phyloP scores from a whole-genome alignment of 2,329 filamentous ascomycete genomes.

The Pseudogymnoascus sp. region DNA sequence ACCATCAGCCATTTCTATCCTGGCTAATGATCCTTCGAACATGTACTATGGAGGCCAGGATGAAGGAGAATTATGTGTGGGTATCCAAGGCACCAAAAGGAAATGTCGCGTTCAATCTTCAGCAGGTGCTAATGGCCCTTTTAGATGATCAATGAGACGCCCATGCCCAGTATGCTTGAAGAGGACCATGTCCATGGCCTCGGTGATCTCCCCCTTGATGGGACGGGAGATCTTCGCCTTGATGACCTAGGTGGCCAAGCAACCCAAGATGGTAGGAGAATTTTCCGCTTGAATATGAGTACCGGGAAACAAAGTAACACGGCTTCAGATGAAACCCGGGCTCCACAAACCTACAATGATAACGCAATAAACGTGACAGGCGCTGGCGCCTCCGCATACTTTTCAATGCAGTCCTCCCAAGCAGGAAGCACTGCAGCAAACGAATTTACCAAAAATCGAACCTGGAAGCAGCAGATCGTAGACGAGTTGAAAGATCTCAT shows the following conservation, averaged over 20 bases:
- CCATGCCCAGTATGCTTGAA: conserved; percentile 36
- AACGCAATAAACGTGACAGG: conserved; percentile 22
- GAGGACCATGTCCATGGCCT: conserved; percentile 33
- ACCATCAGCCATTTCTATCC: conserved; percentile 18
- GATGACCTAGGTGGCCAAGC: conserved; percentile 15
- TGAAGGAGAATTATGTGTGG: background rate
- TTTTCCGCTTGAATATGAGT: background rate
- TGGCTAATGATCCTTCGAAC: conserved; percentile 20
- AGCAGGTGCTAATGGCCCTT: background rate
- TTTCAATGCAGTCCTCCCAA: conserved; percentile 22
- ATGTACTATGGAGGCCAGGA: conserved; percentile 20
- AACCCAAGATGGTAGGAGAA: conserved; percentile 11
- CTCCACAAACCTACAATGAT: conserved; percentile 13
- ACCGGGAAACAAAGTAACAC: background rate
- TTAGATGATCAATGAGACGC: conserved; percentile 19
- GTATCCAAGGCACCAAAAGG: background rate
- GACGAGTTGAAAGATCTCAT: conserved; percentile 85
- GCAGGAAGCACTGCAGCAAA: conserved; percentile 46
- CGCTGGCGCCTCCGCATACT: conserved; percentile 25
- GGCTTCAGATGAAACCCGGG: background rate
- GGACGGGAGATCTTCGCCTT: conserved; percentile 33
- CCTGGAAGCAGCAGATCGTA: conserved; percentile 84
- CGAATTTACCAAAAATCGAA: conserved; percentile 57
- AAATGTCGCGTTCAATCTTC: background rate
- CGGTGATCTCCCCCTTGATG: conserved; percentile 34